These are phyloP conservation scores for Lippia alba DNA, from an alignment of 305 asterid species.

Conservation along the genomic window DNA sequence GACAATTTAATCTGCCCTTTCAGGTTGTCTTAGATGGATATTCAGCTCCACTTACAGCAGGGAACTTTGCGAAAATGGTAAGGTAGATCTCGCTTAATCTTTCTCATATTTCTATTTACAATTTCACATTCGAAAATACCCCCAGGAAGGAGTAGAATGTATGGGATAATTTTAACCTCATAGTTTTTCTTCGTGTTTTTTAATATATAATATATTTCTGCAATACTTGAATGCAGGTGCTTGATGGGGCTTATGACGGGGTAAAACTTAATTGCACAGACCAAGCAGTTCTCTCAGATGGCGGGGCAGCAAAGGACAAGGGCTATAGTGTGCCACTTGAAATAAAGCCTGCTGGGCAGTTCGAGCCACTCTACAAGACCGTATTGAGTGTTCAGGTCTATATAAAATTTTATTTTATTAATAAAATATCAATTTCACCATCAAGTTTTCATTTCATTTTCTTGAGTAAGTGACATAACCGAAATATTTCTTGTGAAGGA, in stretches of 20 bases:
- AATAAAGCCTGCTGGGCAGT: conserved; percentile 95
- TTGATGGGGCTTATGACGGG: conserved; percentile 90
- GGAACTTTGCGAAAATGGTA: conserved; percentile 98
- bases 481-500: conserved; percentile 54
- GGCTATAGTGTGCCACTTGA: conserved; percentile 89
- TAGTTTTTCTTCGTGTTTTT: neutral
- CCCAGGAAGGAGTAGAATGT: neutral
- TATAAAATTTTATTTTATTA: conserved; percentile 4
- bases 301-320: conserved; percentile 52
- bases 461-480: conserved; percentile 11
- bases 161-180: conserved; percentile 1
- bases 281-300: conserved; percentile 83
- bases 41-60: conserved; percentile 94
- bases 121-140: neutral
- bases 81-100: conserved; percentile 72
- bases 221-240: conserved; percentile 50
- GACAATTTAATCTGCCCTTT: conserved; percentile 28
- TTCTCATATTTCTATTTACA: conserved; percentile 17
- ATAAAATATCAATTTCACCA: conserved; percentile 2
- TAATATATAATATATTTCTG: neutral
- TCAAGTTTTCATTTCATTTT: conserved; percentile 21
- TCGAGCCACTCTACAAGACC: conserved; percentile 93
- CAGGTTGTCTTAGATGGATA: conserved; percentile 92
- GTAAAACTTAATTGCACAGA: conserved; percentile 75
- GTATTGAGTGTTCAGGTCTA: conserved; percentile 76